Conservation (phyloP, 805 yeast species). For the Wickerhamomyces strasburgensis region DNA sequence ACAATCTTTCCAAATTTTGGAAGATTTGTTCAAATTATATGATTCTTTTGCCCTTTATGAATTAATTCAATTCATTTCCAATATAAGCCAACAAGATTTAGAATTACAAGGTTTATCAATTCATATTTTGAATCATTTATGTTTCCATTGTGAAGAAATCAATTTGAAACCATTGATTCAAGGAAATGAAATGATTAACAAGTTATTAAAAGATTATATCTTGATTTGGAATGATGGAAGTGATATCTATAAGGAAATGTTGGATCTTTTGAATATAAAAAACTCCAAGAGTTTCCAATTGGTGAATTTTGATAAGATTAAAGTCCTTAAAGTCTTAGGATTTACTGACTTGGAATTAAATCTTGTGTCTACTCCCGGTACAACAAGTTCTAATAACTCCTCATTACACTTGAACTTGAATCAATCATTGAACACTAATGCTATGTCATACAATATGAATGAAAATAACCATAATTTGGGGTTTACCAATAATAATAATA, state of each 20-base stretch:
- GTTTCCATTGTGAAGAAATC: slow-evolving; percentile 16
- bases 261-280: slow-evolving; percentile 4
- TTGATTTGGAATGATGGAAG: slow-evolving; percentile 33
- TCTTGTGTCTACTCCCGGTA: slow-evolving; percentile 7
- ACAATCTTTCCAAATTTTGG: slow-evolving; percentile 25
- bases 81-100: slow-evolving; percentile 31
- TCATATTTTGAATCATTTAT: slow-evolving; percentile 27
- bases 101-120: slow-evolving; percentile 29
- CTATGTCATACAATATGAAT: background rate
- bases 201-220: slow-evolving; percentile 23
- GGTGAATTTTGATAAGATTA: slow-evolving; percentile 4
- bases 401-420: too few species aligned
- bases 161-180: slow-evolving; percentile 12
- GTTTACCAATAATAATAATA: background rate
- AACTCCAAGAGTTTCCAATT: background rate
- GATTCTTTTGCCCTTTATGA: slow-evolving; percentile 32
- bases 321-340: slow-evolving; percentile 6
- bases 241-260: slow-evolving; percentile 14
- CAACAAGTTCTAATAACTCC: slow-evolving; percentile 2
- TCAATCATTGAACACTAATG: slow-evolving; percentile 1
- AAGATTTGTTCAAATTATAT: slow-evolving; percentile 31
- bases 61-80: slow-evolving; percentile 30
- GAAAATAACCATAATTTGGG: too few species aligned
- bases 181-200: slow-evolving; percentile 23
- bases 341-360: slow-evolving; percentile 1